phyloP scores from a whole-genome alignment of 306 rosid species.

The Betula pendula region DNA sequence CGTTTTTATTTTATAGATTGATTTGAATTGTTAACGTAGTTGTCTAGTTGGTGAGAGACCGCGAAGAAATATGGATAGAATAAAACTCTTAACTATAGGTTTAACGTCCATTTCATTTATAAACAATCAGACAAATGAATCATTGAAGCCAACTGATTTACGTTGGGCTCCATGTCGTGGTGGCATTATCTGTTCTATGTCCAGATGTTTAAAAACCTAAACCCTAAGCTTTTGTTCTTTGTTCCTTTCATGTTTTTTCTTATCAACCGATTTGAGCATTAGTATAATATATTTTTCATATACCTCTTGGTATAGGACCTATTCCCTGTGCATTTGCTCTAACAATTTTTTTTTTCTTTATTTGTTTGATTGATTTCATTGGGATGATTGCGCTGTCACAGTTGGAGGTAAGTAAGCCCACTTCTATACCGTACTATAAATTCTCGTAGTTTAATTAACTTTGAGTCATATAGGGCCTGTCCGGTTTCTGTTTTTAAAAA shows the following conservation, averaged over 20 bases:
- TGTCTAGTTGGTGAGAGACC: background rate
- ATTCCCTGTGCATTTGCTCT: constrained; percentile 20
- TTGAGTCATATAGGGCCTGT: background rate
- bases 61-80: background rate
- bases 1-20: background rate
- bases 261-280: constrained; percentile 3
- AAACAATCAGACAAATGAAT: background rate
- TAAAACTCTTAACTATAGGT: background rate
- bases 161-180: background rate
- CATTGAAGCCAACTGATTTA: background rate
- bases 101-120: background rate
- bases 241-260: background rate
- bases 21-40: background rate
- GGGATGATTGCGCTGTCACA: constrained; percentile 37
- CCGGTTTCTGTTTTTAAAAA: background rate
- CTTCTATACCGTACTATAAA: constrained; percentile 9
- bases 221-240: background rate
- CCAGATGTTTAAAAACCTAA: background rate
- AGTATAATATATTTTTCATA: background rate
- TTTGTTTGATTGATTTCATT: constrained; percentile 25
- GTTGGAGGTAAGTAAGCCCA: constrained; percentile 68
- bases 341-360: constrained; percentile 23
- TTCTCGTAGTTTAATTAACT: background rate
- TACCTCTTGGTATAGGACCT: background rate
- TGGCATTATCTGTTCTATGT: background rate